Base-by-base conservation (phyloP, 2,329 filamentous ascomycete species). In the Sordariomycetes sp. region DNA sequence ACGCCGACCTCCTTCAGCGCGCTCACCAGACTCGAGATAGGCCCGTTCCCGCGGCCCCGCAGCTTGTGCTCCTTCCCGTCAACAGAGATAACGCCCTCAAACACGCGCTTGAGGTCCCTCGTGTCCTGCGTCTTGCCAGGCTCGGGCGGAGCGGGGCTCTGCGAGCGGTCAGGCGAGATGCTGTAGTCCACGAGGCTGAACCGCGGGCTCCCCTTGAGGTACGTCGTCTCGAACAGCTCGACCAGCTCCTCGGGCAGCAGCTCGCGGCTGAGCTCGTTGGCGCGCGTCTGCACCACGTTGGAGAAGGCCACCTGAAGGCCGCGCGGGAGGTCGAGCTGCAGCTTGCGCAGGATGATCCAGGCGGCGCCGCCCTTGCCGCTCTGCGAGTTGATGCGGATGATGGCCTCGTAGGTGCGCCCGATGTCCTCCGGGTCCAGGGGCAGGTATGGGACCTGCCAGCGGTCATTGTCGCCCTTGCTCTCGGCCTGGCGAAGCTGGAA, bases 331-430 rank as follows among this genome's bases (percentile, higher is more conserved):
- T 97, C 94, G 66, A 97, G 87, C 68, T 94, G 84, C 61, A 97
- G 83, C 67, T 90, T 87, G 65, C 88, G 87, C 69, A 92, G 86
- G 69, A 97, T 92, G 69, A 97, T 89, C 89, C 90, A 97, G 55
- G 93, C 92, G 60, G 90, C 87, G 65, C 94, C 94, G 61, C 93
- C 93, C 76, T 99, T 97, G 63, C 93, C 94, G 65, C 85, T 90
- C 71, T 97, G 93, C n/a, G 90, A 95, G 78, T 97, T 97, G 81
- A 97, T 92, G 61, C 93, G 89, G 69, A 97, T 97, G 69, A 97
- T 88, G 60, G 93, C 93, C 74, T 97, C 92, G 80, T 97, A 97
- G 20, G 86, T 96, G 59, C 93, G 85, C 55, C 93, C 93, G 62
- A 97, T 96, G 68, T 97, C 93, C 67, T 88, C 81, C 5, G 93